phyloP scores from a whole-genome alignment of 2,329 filamentous ascomycete genomes.

The Microdochium paspali region DNA sequence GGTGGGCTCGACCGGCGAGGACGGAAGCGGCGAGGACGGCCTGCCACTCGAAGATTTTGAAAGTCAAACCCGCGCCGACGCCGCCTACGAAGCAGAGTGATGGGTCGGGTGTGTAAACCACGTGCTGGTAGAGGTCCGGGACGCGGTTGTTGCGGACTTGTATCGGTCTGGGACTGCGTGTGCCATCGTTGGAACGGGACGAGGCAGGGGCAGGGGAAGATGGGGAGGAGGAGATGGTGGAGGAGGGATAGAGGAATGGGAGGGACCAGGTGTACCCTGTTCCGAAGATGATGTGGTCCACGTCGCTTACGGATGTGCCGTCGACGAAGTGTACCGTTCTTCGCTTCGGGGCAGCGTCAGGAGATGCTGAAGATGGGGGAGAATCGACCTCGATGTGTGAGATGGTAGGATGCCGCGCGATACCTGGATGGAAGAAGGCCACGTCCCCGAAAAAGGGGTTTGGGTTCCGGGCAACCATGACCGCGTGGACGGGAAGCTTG shows the following conservation, averaged over 20 bases:
- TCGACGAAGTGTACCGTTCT: conserved; percentile 47
- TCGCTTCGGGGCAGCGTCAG: not conserved
- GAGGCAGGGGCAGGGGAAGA: too few species aligned
- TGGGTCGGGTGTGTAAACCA: conserved; percentile 44
- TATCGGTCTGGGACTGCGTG: too few species aligned
- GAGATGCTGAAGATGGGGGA: not conserved
- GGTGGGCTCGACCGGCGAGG: conserved; percentile 39
- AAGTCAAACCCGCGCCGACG: conserved; percentile 48
- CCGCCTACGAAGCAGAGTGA: conserved; percentile 50
- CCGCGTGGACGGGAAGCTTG: conserved; percentile 12
- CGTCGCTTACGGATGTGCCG: conserved; percentile 37
- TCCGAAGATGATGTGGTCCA: conserved; percentile 57
- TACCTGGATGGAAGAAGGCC: conserved; percentile 14
- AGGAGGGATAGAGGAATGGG: conserved; percentile 38
- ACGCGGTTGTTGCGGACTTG: conserved; percentile 47
- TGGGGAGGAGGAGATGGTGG: not conserved
- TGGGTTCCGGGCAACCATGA: conserved; percentile 13
- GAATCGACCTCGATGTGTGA: conserved; percentile 24
- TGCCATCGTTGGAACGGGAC: too few species aligned
- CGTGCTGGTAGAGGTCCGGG: conserved; percentile 46
- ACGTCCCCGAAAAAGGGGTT: conserved; percentile 18
- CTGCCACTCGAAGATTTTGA: conserved; percentile 63
- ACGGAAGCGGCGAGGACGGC: conserved; percentile 51
- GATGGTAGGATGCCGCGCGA: conserved; percentile 30
- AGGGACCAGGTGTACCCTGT: conserved; percentile 58